phyloP scores from a whole-genome alignment of 345 rosid species.

The Eucalyptus sp. region DNA sequence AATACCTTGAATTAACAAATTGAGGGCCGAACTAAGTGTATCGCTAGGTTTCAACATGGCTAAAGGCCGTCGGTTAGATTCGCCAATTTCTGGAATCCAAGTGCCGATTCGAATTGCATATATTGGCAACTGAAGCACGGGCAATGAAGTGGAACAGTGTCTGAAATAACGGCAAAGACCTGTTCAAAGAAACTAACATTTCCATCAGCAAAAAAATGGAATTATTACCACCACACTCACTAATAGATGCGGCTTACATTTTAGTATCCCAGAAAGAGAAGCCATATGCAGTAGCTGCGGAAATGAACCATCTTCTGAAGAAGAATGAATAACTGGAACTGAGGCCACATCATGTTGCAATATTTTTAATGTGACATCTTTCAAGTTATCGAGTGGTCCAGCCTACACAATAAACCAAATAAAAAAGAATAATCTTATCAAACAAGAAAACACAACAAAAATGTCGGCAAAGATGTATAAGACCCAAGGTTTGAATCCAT shows the following conservation, averaged over 20 bases:
- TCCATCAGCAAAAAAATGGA: neutral
- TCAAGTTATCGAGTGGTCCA: constrained; percentile 79
- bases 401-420: constrained; percentile 36
- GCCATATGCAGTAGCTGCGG: constrained; percentile 88
- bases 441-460: neutral
- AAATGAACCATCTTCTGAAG: constrained; percentile 41
- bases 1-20: constrained; percentile 56
- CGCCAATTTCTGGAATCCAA: constrained; percentile 90
- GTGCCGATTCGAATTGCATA: constrained; percentile 77
- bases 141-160: constrained; percentile 77
- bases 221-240: constrained; percentile 6
- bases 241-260: constrained; percentile 55
- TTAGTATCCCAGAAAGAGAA: constrained; percentile 82
- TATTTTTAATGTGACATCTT: constrained; percentile 75
- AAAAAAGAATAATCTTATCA: neutral
- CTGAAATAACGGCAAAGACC: constrained; percentile 93
- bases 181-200: constrained; percentile 11
- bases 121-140: constrained; percentile 82
- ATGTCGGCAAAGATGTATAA: neutral
- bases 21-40: constrained; percentile 52
- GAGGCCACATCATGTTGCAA: constrained; percentile 70
- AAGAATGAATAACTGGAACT: constrained; percentile 58
- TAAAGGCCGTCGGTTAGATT: constrained; percentile 42
- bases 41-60: constrained; percentile 53
- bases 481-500: neutral